A percentile compares a stretch with the other conserved stretches of the same genome.
Evolutionary conservation across 208 protist genomes (phyloP).

Genomic region (Dictyostelium gargantuum): DNA sequence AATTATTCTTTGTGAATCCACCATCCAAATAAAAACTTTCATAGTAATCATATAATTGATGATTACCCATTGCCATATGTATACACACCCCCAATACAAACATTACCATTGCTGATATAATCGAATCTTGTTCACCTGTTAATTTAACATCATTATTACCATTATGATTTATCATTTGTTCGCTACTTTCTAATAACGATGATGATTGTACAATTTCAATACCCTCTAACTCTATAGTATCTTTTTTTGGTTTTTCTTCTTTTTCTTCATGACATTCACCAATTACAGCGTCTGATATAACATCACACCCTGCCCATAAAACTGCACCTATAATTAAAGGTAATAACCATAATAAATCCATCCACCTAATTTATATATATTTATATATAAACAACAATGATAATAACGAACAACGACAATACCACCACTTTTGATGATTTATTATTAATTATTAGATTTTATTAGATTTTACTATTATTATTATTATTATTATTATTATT

Average conservation of each 20-base stretch:
- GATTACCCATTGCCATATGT: neutral
- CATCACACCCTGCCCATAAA: constrained; percentile 34
- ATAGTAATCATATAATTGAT: neutral
- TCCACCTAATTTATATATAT: no score
- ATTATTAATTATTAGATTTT: no score
- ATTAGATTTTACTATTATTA: no score
- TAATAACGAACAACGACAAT: no score
- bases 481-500: no score
- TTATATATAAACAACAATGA: no score
- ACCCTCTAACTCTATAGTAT: neutral
- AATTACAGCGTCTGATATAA: constrained; percentile 39
- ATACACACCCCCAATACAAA: neutral
- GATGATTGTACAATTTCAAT: neutral
- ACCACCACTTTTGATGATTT: no score
- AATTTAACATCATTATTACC: no score
- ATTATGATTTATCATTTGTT: no score
- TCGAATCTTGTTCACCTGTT: constrained; percentile 16
- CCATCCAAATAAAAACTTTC: neutral
- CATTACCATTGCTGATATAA: constrained; percentile 21
- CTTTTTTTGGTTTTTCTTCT: neutral
- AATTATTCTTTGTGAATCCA: neutral
- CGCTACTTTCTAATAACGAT: no score
- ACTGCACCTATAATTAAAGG: constrained; percentile 42
- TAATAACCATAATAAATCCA: constrained; percentile 49
- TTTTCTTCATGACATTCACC: neutral